Evolutionary conservation across 495 filamentous ascomycete species (phyloP).

Genomic region (Neurospora sp.): DNA sequence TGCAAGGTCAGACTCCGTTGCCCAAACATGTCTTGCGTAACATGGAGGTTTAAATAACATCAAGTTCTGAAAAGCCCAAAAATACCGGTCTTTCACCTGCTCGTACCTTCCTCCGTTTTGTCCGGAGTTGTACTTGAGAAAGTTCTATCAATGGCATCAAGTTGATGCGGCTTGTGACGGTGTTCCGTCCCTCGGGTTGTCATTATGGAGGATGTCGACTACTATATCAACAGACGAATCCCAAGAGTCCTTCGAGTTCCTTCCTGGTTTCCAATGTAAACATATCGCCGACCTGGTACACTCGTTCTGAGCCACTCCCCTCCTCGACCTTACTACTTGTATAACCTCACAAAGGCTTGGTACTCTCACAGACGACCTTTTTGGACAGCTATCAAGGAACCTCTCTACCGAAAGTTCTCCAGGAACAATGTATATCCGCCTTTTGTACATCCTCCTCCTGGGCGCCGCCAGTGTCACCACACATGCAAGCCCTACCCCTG

Average conservation of each 20-base stretch:
- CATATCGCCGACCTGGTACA: not conserved
- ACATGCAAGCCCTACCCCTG: not conserved
- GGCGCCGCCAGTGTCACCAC: not conserved
- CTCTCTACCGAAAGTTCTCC: not conserved
- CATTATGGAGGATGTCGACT: not conserved
- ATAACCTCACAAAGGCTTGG: not conserved
- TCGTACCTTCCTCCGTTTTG: not conserved
- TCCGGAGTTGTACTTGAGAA: not conserved
- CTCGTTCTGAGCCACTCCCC: not conserved
- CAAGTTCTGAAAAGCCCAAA: not conserved
- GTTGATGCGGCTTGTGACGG: not conserved
- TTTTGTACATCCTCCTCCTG: not conserved
- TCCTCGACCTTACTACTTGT: not conserved
- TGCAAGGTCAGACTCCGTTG: not conserved
- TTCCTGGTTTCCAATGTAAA: not conserved
- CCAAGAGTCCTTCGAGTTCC: not conserved
- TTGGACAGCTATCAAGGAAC: not conserved
- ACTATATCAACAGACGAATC: not conserved
- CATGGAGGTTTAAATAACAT: not conserved
- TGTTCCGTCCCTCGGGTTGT: not conserved
- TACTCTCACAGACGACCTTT: not conserved
- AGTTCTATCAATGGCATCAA: not conserved
- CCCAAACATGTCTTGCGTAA: not conserved
- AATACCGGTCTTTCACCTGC: not conserved
- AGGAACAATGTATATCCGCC: not conserved